Base-by-base conservation (phyloP, 306 rosid species). In the Oxytropis ochrocephala region DNA sequence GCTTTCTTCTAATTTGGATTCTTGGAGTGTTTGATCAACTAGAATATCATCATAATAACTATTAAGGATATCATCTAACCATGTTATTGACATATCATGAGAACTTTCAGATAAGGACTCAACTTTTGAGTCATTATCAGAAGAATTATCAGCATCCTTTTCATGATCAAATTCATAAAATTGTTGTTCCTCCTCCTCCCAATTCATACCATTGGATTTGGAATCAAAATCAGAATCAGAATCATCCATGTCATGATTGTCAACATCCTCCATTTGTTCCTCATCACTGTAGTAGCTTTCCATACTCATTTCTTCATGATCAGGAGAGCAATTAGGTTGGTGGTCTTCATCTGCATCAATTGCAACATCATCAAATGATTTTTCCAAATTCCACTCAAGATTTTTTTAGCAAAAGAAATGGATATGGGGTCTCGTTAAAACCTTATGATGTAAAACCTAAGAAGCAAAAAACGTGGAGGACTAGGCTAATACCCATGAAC, bases 181-280 rank as follows among this genome's bases (percentile, higher is more conserved):
- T 8, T 32, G 72, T 39, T 73, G 85, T 59, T 80, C 83, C 46
- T 73, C 86, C 63, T 80, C 83, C 46, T 88, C 87, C 91, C 85
- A 78, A 72, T 84, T 86, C 86, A 84, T 87, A 11, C 74, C 78
- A 3, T 62, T 16, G 17, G 65, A 64, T 48, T 77, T 69, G 38
- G 80, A 86, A 76, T 64, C 77, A 46, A 78, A 78, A 70, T 65
- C 68, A 27, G 80, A 86, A 76, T 61, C 77, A 50, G 80, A 78
- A 67, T 65, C 68, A 27, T 52, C 77, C 76, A 54, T 60, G 61
- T 67, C 83, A 42, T n/a, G n/a, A n/a, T 62, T 62, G 35, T 62
- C 6, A 18, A 32, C 29, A 52, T 41, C 79, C 39, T 66, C 82
- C 60, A 27, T 46, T 57, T 68, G 36, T 68, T 78, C 84, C 64